Base-by-base conservation (phyloP, 2,329 filamentous ascomycete genomes). In the Diaporthe batatas region DNA sequence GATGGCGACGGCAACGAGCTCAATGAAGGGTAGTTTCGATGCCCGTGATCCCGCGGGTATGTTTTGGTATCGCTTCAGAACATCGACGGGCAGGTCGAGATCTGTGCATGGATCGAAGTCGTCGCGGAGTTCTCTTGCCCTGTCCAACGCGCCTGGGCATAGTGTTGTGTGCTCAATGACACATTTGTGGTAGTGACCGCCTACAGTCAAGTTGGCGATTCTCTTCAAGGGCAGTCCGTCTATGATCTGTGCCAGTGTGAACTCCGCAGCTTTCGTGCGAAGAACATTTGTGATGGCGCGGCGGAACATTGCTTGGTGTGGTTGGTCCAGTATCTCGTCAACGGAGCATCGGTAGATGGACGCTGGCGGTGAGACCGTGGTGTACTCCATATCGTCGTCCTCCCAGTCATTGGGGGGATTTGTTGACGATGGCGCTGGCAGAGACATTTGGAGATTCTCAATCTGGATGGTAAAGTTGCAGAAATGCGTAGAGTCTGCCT, bases 1-100 rank as follows among this genome's bases (percentile, higher is more conserved):
- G 7, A 68, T 23, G 12, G 51, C 51, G 25, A 68, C n/a, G 7
- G 23, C 51, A 11, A 68, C 49, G 10, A 68, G 16, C 2, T 68
- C 65, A 32, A 55, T 29, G 16, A 68, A 32, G 10, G 36, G 51
- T 8, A 55, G 25, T n/a, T 57, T 68, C 51, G 65, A 68, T 10
- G 34, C 51, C 10, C 49, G 18, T 3, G 51, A 68, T 1, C 49
- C 51, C 8, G 51, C 49, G 2, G 65, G 18, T 32, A n/a, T 44
- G n/a, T 3, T 21, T 6, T 68, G 65, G 39, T 57, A 68, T 23
- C 36, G 36, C 12, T 39, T 12, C 11, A 39, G 36, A 39, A 39
- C 36, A 39, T 39, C 36, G 36, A 39, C 36, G 36, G 36, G 36
- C 36, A 39, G 36, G 36, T 39, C 36, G 10, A 39, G 36, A 39